Base-by-base conservation (phyloP, 768 basidiomycete genomes). In the Boletus rubropictus region DNA sequence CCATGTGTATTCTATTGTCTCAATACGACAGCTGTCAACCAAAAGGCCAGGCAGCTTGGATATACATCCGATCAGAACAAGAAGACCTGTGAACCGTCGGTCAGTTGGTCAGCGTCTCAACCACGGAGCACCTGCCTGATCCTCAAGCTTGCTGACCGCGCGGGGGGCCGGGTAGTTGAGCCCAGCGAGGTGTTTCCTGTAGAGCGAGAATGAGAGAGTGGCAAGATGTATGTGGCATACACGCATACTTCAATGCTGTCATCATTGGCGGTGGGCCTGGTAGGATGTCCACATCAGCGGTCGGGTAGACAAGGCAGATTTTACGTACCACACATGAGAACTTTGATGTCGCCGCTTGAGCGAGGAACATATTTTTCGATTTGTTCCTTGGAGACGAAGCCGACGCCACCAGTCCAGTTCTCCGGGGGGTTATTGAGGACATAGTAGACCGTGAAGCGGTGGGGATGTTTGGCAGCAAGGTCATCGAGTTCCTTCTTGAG, bases 381-480 rank as follows among this genome's bases (percentile, higher is more conserved):
- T 63, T 96, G 91, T 10, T 92, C 90, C 69, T 88, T 89, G 57
- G 85, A 80, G 45, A 99, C 89, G 59, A 96, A 99, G 32, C 96
- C 96, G 45, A 83, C 81, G 50, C 93, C 93, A 37, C 88, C 89
- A 4, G 73, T 78, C 96, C 96, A 99, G 53, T 68, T 74, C 22
- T 78, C 72, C 5, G 95, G 93, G 3, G 93, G 82, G 73, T 92
- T 96, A 77, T 99, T 98, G 61, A 99, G 80, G 45, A 96, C 91
- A 65, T 93, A 92, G 70, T 79, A 81, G 44, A 95, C 76, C 55
- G 78, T 81, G 77, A 98, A 92, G 49, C 81, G 75, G 38, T 73
- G 65, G 18, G 74, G 72, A 60, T 95, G 77, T 46, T 69, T 71
- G 39, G 72, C 73, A 15, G 78, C 76, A 37, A 97, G 80, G 45